Base-by-base conservation (phyloP, 148 eudicot species). In the Fagopyrum tataricum region DNA sequence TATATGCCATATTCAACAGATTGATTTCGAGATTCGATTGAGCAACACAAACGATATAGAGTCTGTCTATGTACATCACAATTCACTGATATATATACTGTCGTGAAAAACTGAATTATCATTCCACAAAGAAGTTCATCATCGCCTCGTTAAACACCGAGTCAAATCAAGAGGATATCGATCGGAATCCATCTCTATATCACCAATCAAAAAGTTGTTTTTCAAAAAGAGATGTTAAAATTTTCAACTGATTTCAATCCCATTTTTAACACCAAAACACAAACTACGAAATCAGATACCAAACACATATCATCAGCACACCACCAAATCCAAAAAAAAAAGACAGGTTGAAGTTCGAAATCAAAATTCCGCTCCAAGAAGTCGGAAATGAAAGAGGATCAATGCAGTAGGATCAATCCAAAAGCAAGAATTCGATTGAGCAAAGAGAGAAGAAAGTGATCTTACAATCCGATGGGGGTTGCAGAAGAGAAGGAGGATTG, bases 401-500 rank as follows among this genome's bases (percentile, higher is more conserved):
- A 39, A 4, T 15, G 43, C 43, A 64, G 44, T 15, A 31, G 43
- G 43, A 31, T 26, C n/a, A 37, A 64, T 39, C 69, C 6, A 64
- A 43, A 7, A 64, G 43, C 43, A 26, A 39, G 43, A 8, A 13
- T 64, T 37, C 39, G 69, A 6, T 64, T 13, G 69, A 64, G 44
- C 15, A 37, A 31, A 39, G 69, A 64, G 44, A 37, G 42, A n/a
- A 24, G 67, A 39, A 31, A 39, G 43, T 64, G 69, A 64, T 64
- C 69, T 64, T 64, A 64, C 69, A 64, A 64, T 64, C 69, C 4
- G 62, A 37, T 5, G 69, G 40, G 67, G 2, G 69, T 39, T 64
- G 69, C 69, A 64, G 20, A 64, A 39, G 69, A 55, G 24, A 55
- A 55, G 61, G 24, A 20, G 61, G 39, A 31, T 31, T 11, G 67